phyloP scores from a whole-genome alignment of 768 basidiomycete genomes.

The Rhizopogon sp. region DNA sequence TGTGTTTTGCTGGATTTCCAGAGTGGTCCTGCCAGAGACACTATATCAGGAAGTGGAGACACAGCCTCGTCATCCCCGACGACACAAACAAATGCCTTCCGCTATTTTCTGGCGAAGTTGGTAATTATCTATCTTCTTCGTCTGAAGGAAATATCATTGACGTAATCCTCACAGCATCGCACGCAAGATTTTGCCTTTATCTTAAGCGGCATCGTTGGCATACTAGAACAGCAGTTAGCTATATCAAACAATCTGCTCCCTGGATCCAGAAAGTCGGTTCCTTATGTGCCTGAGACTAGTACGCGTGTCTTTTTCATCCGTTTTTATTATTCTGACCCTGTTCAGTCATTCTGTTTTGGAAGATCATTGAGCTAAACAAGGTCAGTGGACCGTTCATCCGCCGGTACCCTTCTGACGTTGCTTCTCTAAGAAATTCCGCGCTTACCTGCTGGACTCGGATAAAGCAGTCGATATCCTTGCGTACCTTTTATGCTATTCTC shows the following conservation, averaged over 20 bases:
- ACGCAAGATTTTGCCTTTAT: slow-evolving; percentile 86
- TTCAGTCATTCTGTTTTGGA: slow-evolving; percentile 81
- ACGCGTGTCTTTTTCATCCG: slow-evolving; percentile 22
- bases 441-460: slow-evolving; percentile 77
- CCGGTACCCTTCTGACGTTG: background rate
- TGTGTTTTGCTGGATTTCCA: slow-evolving; percentile 78
- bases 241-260: slow-evolving; percentile 73
- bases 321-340: slow-evolving; percentile 5
- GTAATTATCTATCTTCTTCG: slow-evolving; percentile 29
- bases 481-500: slow-evolving; percentile 72
- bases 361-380: slow-evolving; percentile 90
- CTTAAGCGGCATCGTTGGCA: slow-evolving; percentile 60
- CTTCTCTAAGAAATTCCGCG: slow-evolving; percentile 77
- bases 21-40: slow-evolving; percentile 65
- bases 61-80: slow-evolving; percentile 44
- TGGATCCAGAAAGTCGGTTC: slow-evolving; percentile 78
- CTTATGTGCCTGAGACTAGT: slow-evolving; percentile 82
- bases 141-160: slow-evolving; percentile 8
- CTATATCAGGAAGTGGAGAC: slow-evolving; percentile 37
- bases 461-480: slow-evolving; percentile 72
- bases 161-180: slow-evolving; percentile 58
- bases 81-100: slow-evolving; percentile 78
- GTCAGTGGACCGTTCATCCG: slow-evolving; percentile 32
- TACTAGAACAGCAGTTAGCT: slow-evolving; percentile 72
- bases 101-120: slow-evolving; percentile 88